phyloP scores from a whole-genome alignment of 306 rosid species.

The Vigna trinervia region DNA sequence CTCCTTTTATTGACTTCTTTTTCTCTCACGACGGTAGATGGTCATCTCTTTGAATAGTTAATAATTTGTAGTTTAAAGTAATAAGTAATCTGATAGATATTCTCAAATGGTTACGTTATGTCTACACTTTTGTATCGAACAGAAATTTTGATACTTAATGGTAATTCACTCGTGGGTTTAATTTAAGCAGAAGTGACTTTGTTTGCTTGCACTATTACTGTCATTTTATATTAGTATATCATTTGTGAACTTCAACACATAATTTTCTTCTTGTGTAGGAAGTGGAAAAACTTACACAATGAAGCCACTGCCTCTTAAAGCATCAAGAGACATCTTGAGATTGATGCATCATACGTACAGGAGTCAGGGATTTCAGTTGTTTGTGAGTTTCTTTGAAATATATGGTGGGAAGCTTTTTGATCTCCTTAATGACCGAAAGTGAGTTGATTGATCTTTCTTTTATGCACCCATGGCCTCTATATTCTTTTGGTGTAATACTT shows the following conservation, averaged over 20 bases:
- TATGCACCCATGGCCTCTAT: slow-evolving; percentile 29
- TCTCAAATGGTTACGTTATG: slow-evolving; percentile 11
- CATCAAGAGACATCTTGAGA: slow-evolving; percentile 86
- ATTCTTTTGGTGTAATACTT: slow-evolving; percentile 41
- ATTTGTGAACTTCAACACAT: slow-evolving; percentile 31
- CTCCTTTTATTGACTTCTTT: slow-evolving; percentile 24
- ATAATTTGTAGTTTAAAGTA: slow-evolving; percentile 17
- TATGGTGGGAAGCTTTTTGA: slow-evolving; percentile 94
- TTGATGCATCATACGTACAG: slow-evolving; percentile 89
- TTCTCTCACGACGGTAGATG: slow-evolving; percentile 14
- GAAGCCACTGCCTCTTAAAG: slow-evolving; percentile 95
- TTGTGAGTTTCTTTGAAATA: slow-evolving; percentile 91
- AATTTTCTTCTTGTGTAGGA: slow-evolving; percentile 53
- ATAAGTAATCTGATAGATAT: slow-evolving; percentile 5
- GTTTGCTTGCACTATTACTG: slow-evolving; percentile 31
- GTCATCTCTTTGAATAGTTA: slow-evolving; percentile 19
- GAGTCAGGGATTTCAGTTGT: slow-evolving; percentile 85
- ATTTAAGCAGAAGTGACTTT: slow-evolving; percentile 37
- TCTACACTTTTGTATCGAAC: slow-evolving; percentile 15
- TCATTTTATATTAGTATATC: slow-evolving; percentile 5
- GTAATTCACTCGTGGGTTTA: background rate
- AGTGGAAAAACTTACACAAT: slow-evolving; percentile 94
- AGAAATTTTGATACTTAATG: slow-evolving; percentile 24
- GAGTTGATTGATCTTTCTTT: slow-evolving; percentile 45
- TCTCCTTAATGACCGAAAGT: slow-evolving; percentile 92